Evolutionary conservation across 768 basidiomycete species (phyloP).

Genomic region (Tylopilus sp.): DNA sequence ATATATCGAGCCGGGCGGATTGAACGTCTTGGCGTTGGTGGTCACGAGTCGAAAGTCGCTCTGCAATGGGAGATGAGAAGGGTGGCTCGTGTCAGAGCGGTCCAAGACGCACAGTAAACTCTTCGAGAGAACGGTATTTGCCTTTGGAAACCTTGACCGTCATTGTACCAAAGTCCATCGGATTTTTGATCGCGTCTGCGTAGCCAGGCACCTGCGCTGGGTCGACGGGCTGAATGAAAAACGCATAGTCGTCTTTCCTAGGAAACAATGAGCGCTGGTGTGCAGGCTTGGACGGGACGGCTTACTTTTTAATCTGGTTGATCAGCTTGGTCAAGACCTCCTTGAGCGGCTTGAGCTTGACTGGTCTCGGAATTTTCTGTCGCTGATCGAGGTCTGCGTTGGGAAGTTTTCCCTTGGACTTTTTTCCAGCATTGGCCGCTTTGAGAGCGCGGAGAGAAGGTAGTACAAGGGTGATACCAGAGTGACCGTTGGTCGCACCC

Average conservation of each 20-base stretch:
- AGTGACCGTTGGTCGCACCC: conserved; percentile 30
- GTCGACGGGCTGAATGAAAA: conserved; percentile 72
- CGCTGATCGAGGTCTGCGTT: conserved; percentile 26
- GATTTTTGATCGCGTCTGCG: conserved; percentile 65
- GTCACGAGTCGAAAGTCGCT: conserved; percentile 71
- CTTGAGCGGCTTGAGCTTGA: conserved; percentile 76
- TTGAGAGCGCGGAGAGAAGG: conserved; percentile 64
- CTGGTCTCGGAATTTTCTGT: conserved; percentile 44
- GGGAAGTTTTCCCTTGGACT: conserved; percentile 36
- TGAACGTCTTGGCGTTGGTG: conserved; percentile 71
- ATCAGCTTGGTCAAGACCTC: conserved; percentile 69
- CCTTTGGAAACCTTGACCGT: conserved; percentile 70
- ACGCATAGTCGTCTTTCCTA: conserved; percentile 85
- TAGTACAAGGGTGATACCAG: conserved; percentile 62
- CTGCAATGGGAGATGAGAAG: conserved; percentile 30
- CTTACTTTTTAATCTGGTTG: conserved; percentile 69
- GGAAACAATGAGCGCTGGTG: conserved; percentile 4
- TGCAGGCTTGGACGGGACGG: background rate
- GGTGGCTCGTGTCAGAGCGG: background rate
- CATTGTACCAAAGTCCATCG: conserved; percentile 95
- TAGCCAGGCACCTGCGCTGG: conserved; percentile 57
- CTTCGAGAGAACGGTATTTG: conserved; percentile 75
- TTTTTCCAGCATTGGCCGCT: conserved; percentile 51
- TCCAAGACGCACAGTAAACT: conserved; percentile 58
- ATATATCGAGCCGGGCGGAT: conserved; percentile 72